Percentiles rank a stretch among this genome's conserved stretches.
Conservation (phyloP, 805 yeast genomes). For the Kurtzmaniella fragi region DNA sequence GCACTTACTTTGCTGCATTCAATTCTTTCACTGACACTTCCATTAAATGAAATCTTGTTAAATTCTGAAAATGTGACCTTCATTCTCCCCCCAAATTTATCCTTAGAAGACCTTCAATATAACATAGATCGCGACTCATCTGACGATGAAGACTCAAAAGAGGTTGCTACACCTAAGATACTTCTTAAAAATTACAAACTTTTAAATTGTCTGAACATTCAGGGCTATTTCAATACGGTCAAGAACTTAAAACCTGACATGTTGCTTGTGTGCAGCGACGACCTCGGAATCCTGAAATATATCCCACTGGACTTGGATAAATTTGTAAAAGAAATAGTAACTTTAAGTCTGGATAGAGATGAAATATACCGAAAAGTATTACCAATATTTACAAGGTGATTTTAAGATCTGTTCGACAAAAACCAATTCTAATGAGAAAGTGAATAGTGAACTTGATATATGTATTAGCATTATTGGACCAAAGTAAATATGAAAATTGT, state of each 20-base stretch:
- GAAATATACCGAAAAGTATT: conserved; percentile 16
- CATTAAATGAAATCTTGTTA: conserved; percentile 33
- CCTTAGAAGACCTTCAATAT: conserved; percentile 31
- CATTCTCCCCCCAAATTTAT: conserved; percentile 39
- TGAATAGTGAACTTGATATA: too few relatives aligned
- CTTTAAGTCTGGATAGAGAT: conserved; percentile 18
- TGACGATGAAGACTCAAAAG: not conserved
- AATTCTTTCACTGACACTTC: conserved; percentile 31
- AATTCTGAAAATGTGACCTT: conserved; percentile 37
- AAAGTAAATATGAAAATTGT: too few relatives aligned
- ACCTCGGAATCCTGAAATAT: conserved; percentile 29
- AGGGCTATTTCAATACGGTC: conserved; percentile 34
- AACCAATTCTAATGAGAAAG: too few relatives aligned
- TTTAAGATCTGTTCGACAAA: not conserved
- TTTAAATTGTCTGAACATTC: conserved; percentile 33
- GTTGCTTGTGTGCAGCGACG: conserved; percentile 36
- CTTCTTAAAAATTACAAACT: conserved; percentile 31
- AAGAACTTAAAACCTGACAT: conserved; percentile 39
- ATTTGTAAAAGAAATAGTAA: conserved; percentile 33
- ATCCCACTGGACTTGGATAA: conserved; percentile 31
- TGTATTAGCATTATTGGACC: too few relatives aligned
- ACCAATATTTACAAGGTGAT: conserved; percentile 12
- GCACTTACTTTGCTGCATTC: conserved; percentile 40
- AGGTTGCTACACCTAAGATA: conserved; percentile 15
- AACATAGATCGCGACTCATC: conserved; percentile 10